Evolutionary conservation across 2,329 filamentous ascomycete species (phyloP).

Genomic region (Lasiodiplodia sp.): DNA sequence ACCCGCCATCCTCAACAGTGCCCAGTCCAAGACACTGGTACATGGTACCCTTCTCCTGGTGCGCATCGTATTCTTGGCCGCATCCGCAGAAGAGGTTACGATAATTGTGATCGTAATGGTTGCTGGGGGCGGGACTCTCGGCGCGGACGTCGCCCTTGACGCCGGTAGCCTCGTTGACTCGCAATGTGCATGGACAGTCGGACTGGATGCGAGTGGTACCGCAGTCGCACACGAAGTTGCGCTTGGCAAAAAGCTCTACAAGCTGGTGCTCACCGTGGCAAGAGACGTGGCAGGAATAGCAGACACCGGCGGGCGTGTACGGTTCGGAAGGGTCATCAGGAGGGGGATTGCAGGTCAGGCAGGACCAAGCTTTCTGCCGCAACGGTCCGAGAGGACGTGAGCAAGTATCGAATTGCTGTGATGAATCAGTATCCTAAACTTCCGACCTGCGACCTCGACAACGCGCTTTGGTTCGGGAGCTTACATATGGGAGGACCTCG

Average conservation of each 20-base stretch:
- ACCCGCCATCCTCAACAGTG: conserved; percentile 80
- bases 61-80: conserved; percentile 83
- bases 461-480: conserved; percentile 38
- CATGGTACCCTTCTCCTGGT: conserved; percentile 95
- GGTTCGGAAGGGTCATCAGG: conserved; percentile 68
- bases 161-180: conserved; percentile 75
- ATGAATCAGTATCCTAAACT: conserved; percentile 32
- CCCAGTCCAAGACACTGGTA: conserved; percentile 93
- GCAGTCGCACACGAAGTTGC: conserved; percentile 96
- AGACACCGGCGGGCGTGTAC: conserved; percentile 81
- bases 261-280: conserved; percentile 95
- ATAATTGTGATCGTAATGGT: conserved; percentile 97
- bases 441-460: conserved; percentile 24
- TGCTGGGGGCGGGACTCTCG: conserved; percentile 73
- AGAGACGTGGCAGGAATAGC: conserved; percentile 95
- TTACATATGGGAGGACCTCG: conserved; percentile 90
- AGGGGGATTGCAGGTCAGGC: conserved; percentile 89
- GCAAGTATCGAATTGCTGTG: conserved; percentile 88
- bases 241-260: conserved; percentile 94
- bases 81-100: conserved; percentile 92
- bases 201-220: conserved; percentile 81
- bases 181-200: conserved; percentile 76
- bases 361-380: conserved; percentile 89
- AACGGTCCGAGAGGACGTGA: conserved; percentile 88
- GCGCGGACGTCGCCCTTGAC: conserved; percentile 78